Evolutionary conservation across 2,329 filamentous ascomycete genomes (phyloP), one percentile per base, ranked within the genome.

Genomic region (Nemania bipapillata): DNA sequence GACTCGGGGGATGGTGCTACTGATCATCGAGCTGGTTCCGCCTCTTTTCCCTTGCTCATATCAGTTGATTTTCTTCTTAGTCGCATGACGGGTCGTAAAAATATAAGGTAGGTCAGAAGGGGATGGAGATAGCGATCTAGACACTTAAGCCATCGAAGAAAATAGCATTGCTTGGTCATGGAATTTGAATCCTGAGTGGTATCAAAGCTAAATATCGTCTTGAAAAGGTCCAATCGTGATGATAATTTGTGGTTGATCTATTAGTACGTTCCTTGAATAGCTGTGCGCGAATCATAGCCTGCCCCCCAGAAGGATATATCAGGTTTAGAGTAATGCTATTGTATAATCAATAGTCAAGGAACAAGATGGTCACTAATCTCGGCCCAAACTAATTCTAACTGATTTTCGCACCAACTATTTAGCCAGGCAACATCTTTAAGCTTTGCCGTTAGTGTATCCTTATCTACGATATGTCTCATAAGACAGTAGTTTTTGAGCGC

Each of bases 401-500:
- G 77, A 40, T 75, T 71, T 35, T 78, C 77, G 63, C 76, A 77
- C 77, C 77, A 79, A 35, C 65, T 75, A 42, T 77, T 66, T 17
- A 79, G 66, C 77, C 77, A 79, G 49, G 77, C 66, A 28, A 78
- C 62, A 24, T 72, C 70, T 47, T 70, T 73, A 11, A 79, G 69
- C 53, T 74, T 77, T 7, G 55, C 61, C 4, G 65, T 61, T 12
- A 79, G 55, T 17, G 63, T 67, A 15, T 73, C 75, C 60, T 72
- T 75, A 32, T 75, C 66, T 12, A 68, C 22, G 49, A 78, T 77
- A 37, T 55, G 64, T 59, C 77, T 73, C 66, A 66, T 70, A 6
- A 68, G 63, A 42, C 77, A 79, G 47, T 75, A 75, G 47, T 73
- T 75, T 58, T 63, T 70, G 26, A 79, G 63, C 0, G 74, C 72